These are phyloP conservation scores for Crucihimalaya himalaica DNA, from an alignment of 345 rosid species.

Conservation along the genomic window DNA sequence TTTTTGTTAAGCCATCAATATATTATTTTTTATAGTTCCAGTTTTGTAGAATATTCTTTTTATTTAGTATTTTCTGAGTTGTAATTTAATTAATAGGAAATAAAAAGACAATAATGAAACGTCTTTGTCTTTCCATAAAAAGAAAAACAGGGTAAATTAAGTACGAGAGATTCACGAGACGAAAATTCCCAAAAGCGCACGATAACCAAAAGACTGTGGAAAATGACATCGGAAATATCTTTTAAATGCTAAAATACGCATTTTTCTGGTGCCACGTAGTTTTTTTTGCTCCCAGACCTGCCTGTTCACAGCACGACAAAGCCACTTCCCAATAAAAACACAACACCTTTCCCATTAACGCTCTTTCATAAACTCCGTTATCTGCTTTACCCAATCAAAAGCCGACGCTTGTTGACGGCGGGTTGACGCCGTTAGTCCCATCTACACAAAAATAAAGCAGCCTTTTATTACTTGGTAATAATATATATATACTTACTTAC, in stretches of 20 bases:
- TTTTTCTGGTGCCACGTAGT: conserved; percentile 30
- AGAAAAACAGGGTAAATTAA: conserved; percentile 37
- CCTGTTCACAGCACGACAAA: conserved; percentile 79
- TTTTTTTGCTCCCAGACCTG: conserved; percentile 47
- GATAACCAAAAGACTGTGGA: conserved; percentile 15
- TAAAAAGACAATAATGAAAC: conserved; percentile 29
- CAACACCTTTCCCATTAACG: conserved; percentile 59
- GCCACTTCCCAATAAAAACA: conserved; percentile 64
- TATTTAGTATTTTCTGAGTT: background rate
- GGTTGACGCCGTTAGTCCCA: conserved; percentile 48
- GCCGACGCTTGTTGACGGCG: conserved; percentile 20
- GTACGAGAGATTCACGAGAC: conserved; percentile 31
- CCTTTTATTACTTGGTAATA: conserved; percentile 46
- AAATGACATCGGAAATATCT: background rate
- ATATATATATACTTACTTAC: background rate
- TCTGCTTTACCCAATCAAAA: conserved; percentile 32
- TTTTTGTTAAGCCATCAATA: background rate
- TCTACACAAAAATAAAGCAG: conserved; percentile 34
- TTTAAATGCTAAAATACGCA: conserved; percentile 37
- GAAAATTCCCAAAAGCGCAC: conserved; percentile 35
- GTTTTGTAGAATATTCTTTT: background rate
- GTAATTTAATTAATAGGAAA: background rate
- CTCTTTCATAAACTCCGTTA: conserved; percentile 52
- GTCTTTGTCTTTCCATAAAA: conserved; percentile 40
- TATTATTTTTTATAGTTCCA: background rate